Base-by-base conservation (phyloP, 495 filamentous ascomycete species). In the Cryomyces minteri region DNA sequence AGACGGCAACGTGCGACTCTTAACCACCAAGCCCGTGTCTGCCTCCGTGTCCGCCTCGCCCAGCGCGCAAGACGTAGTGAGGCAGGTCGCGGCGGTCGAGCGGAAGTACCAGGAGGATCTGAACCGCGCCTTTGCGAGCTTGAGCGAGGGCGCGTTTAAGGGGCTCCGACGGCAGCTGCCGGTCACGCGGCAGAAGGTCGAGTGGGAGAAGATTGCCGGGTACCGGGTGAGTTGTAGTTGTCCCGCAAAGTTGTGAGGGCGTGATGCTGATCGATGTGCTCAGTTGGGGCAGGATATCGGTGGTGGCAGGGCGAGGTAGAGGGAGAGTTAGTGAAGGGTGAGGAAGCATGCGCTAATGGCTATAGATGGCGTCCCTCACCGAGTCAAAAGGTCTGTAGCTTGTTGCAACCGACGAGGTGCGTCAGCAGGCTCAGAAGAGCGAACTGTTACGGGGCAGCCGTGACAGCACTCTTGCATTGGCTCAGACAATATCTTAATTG, bases 141-240 rank as follows among this genome's bases (percentile, higher is more conserved):
- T 96, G 60, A 85, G 83, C 54, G 90, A 99, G 67, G 88, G 86
- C 2, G 80, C 84, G 4, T 99, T 99, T 65, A 96, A 96, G 76
- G 73, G 76, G 9, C 66, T 99, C 55, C 73, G 92, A 53, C 73
- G 92, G 60, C 92, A 96, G 62, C 65, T 99, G 57, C 92, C 92
- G 6, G 82, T 99, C 37, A 96, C 90, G 47, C 76, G 92, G 60
- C 92, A 99, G 69, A 95, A 94, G 72, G 85, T 99, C 43, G 90
- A 96, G 64, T 99, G 92, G 92, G 90, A 99, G 62, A 96, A 94
- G 69, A 84, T 99, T 51, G 79, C 82, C n/a, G 87, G 85, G 49
- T 98, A 98, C 65, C 65, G 86, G 45, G 64, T 94, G 56, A 52
- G 62, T 57, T 28, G 10, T 11, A n/a, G 6, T 43, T 34, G 11